Percentiles rank a stretch among this genome's conserved stretches.
Conservation (phyloP, 2,329 filamentous ascomycete species). For the Trichoderma citrinoviride region DNA sequence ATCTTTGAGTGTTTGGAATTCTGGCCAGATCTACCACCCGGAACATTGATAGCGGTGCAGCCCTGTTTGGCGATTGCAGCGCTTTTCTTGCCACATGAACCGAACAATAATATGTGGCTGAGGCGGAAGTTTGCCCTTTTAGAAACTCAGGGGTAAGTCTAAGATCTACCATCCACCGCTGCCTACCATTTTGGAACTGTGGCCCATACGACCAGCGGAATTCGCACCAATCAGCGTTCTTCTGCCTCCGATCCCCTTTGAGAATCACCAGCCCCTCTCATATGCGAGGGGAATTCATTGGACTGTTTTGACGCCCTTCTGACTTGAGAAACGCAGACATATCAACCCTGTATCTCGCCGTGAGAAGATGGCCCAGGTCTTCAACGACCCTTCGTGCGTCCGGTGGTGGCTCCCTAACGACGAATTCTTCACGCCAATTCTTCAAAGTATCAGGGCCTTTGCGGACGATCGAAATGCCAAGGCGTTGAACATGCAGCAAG, state of each 20-base stretch:
- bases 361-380: conserved; percentile 70
- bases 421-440: conserved; percentile 69
- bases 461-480: conserved; percentile 71
- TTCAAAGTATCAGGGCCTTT: conserved; percentile 76
- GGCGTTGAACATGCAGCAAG: conserved; percentile 52
- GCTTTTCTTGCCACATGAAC: conserved; percentile 76
- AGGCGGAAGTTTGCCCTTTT: conserved; percentile 74
- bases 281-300: not conserved
- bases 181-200: not conserved
- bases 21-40: conserved; percentile 68
- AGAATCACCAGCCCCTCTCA: too few species aligned
- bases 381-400: conserved; percentile 66
- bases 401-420: conserved; percentile 90
- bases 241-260: too few species aligned
- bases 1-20: conserved; percentile 75
- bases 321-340: conserved; percentile 57
- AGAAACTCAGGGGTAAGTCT: conserved; percentile 71
- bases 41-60: conserved; percentile 70
- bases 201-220: too few species aligned
- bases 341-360: conserved; percentile 76
- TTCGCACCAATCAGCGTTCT: too few species aligned
- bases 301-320: not conserved
- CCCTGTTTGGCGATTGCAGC: conserved; percentile 72
- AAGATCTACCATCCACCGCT: not conserved
- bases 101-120: conserved; percentile 72